Evolutionary conservation across 441 rosid species (phyloP).

Genomic region (Gossypium lobatum): DNA sequence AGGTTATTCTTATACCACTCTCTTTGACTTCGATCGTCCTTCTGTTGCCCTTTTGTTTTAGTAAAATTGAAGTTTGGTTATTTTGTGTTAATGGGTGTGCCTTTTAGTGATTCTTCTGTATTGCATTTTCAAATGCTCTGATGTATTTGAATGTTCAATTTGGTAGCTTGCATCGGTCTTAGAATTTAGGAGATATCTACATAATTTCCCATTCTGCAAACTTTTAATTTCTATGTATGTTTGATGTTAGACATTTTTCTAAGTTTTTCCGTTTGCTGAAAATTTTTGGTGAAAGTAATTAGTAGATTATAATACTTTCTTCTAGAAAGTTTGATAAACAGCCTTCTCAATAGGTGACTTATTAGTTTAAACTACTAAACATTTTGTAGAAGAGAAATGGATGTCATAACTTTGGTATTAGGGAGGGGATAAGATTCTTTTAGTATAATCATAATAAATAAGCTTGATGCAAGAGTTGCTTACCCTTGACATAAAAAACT

Average conservation of each 20-base stretch:
- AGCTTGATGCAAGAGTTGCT: background rate
- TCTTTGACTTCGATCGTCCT: background rate
- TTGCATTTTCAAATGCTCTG: background rate
- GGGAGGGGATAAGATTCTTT: background rate
- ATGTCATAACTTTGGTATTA: background rate
- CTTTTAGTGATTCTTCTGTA: background rate
- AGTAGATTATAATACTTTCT: background rate
- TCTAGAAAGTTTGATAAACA: background rate
- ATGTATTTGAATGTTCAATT: background rate
- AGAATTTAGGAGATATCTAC: background rate
- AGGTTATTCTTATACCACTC: slow-evolving; percentile 39
- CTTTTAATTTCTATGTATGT: background rate
- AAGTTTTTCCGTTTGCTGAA: background rate
- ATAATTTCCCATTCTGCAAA: background rate
- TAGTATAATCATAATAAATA: background rate
- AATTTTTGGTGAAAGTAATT: background rate
- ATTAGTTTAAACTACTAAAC: background rate
- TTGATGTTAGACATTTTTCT: background rate
- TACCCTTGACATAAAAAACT: background rate
- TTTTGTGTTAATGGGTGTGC: background rate
- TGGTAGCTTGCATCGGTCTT: background rate
- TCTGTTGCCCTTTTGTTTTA: background rate
- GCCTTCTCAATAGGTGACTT: background rate
- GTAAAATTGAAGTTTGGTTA: background rate
- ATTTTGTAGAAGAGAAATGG: slow-evolving; percentile 1